These are phyloP conservation scores for Ascodesmis nigricans DNA, from an alignment of 495 filamentous ascomycete genomes.

Conservation along the genomic window DNA sequence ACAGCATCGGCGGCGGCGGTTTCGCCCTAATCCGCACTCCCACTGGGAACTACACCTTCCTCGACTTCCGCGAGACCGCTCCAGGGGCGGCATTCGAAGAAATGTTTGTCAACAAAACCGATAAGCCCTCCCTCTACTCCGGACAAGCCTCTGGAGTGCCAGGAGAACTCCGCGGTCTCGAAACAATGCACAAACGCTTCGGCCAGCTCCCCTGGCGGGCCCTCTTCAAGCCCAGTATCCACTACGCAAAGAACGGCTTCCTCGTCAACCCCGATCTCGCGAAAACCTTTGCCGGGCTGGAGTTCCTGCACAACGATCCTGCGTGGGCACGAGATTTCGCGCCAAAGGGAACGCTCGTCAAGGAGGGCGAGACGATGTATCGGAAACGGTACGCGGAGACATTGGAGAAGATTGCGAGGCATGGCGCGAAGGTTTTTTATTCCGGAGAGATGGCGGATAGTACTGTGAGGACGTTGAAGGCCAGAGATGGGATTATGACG, in stretches of 20 bases:
- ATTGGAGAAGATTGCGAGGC: conserved; percentile 45
- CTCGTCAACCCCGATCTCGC: conserved; percentile 22
- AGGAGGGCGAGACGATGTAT: conserved; percentile 53
- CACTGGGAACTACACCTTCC: conserved; percentile 43
- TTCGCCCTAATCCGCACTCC: conserved; percentile 54
- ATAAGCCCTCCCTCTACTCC: conserved; percentile 19
- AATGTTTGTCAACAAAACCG: conserved; percentile 48
- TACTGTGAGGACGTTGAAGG: conserved; percentile 42
- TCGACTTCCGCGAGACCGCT: conserved; percentile 74
- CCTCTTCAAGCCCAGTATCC: conserved; percentile 47
- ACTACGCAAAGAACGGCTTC: conserved; percentile 58
- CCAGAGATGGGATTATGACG: conserved; percentile 58
- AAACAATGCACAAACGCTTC: conserved; percentile 51
- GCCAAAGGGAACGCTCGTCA: conserved; percentile 48
- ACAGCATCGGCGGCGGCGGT: conserved; percentile 59
- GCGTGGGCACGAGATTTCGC: conserved; percentile 75
- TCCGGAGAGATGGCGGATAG: conserved; percentile 47
- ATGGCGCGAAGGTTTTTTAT: conserved; percentile 59
- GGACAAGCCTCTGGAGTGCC: conserved; percentile 39
- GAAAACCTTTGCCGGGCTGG: conserved; percentile 1
- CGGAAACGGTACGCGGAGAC: conserved; percentile 58
- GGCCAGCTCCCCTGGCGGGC: conserved; percentile 47
- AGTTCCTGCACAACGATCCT: conserved; percentile 47
- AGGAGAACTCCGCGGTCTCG: conserved; percentile 58
- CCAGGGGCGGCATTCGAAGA: conserved; percentile 53